phyloP scores from a whole-genome alignment of 129 eudicot species.

The Flaveria bidentis region DNA sequence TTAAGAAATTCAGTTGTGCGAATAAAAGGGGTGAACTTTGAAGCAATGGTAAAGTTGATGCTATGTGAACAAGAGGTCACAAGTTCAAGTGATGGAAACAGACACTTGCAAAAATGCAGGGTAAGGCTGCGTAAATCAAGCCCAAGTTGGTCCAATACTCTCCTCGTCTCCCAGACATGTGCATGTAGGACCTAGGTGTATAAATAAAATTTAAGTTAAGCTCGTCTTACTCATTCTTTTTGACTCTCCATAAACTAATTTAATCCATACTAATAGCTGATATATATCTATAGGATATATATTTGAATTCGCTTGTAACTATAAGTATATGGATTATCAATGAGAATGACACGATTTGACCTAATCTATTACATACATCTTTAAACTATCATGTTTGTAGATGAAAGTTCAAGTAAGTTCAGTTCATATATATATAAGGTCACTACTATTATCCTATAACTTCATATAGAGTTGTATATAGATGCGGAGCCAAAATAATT shows the following conservation, averaged over 20 bases:
- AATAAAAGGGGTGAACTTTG: no score
- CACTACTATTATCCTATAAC: neutral
- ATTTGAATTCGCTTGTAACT: no score
- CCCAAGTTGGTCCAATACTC: no score
- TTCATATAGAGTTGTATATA: neutral
- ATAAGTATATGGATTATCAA: no score
- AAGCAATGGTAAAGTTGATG: no score
- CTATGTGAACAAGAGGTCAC: no score
- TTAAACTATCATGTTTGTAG: neutral
- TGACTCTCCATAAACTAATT: neutral
- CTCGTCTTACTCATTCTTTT: neutral
- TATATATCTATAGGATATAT: no score
- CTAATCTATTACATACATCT: neutral
- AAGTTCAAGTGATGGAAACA: no score
- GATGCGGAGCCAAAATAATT: neutral
- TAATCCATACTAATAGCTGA: neutral
- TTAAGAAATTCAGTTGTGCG: neutral
- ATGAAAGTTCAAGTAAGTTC: neutral
- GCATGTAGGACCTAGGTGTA: neutral
- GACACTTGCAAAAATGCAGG: no score
- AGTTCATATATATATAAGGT: neutral
- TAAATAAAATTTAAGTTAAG: neutral
- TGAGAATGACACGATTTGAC: no score
- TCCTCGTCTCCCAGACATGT: no score
- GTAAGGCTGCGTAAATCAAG: no score